These are phyloP conservation scores for Neurospora cerealis DNA, from an alignment of 495 filamentous ascomycete species.

Conservation along the genomic window DNA sequence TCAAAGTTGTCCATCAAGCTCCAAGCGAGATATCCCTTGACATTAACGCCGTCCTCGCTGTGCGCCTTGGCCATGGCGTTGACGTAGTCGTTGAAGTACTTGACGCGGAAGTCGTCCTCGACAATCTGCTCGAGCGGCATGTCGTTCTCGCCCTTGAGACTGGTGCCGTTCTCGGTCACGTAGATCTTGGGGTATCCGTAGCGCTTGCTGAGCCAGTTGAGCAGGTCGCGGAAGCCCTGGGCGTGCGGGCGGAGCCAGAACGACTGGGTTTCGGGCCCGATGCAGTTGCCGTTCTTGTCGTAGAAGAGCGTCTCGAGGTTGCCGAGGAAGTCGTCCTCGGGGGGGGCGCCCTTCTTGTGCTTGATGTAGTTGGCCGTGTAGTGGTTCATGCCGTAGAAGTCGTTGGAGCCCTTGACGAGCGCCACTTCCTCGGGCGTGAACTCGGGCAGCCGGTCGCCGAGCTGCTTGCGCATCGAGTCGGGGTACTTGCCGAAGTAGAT, in stretches of 20 bases:
- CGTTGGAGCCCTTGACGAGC: slow-evolving; percentile 63
- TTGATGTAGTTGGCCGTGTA: slow-evolving; percentile 77
- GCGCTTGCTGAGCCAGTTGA: slow-evolving; percentile 70
- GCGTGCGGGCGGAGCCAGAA: slow-evolving; percentile 65
- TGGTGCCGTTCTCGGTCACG: slow-evolving; percentile 76
- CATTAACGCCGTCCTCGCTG: slow-evolving; percentile 57
- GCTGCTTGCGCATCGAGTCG: slow-evolving; percentile 63
- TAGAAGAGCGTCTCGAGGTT: slow-evolving; percentile 59
- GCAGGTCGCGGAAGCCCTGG: slow-evolving; percentile 62
- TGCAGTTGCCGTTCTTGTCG: slow-evolving; percentile 56
- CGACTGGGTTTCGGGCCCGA: slow-evolving; percentile 66
- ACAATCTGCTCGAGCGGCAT: slow-evolving; percentile 56
- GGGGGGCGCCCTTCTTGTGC: slow-evolving; percentile 46
- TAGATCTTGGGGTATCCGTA: slow-evolving; percentile 67
- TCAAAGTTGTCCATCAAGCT: slow-evolving; percentile 67
- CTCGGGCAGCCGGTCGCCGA: slow-evolving; percentile 56
- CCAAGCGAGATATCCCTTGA: slow-evolving; percentile 61
- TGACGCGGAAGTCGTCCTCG: slow-evolving; percentile 62
- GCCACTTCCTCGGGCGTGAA: slow-evolving; percentile 56
- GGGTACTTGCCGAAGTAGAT: slow-evolving; percentile 70
- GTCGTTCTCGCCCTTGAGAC: slow-evolving; percentile 69
- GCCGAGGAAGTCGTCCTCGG: slow-evolving; percentile 59
- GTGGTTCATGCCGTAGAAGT: slow-evolving; percentile 82
- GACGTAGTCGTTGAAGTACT: slow-evolving; percentile 68
- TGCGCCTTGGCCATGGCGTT: slow-evolving; percentile 59